phyloP scores from a whole-genome alignment of 2,329 filamentous ascomycete species.

The Pyrenochaeta sp. region DNA sequence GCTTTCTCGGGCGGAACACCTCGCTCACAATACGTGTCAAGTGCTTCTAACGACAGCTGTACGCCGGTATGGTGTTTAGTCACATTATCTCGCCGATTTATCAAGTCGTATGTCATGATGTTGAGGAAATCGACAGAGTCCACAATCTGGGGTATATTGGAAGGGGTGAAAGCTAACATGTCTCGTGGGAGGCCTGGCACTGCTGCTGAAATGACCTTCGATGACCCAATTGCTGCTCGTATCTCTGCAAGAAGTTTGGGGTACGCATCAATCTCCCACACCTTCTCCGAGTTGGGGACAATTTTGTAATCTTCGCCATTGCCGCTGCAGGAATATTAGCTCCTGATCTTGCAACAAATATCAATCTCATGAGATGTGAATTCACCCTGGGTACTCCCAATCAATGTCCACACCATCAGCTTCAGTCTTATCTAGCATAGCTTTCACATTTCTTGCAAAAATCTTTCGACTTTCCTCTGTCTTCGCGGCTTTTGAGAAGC shows the following conservation, averaged over 20 bases:
- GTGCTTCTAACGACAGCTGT: conserved; percentile 60
- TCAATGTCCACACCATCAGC: conserved; percentile 74
- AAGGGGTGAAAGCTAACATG: conserved; percentile 71
- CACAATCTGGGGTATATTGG: conserved; percentile 66
- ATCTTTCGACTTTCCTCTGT: conserved; percentile 56
- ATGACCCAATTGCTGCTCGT: conserved; percentile 63
- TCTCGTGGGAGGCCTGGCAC: conserved; percentile 70
- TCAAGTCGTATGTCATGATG: conserved; percentile 76
- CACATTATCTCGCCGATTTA: conserved; percentile 71
- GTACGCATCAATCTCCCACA: conserved; percentile 68
- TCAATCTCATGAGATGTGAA: no score
- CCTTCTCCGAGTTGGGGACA: conserved; percentile 66
- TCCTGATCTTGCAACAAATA: background rate
- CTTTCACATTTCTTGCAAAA: conserved; percentile 71
- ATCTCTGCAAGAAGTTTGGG: conserved; percentile 70
- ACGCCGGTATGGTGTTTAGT: conserved; percentile 73
- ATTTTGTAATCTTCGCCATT: conserved; percentile 74
- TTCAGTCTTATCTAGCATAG: conserved; percentile 65
- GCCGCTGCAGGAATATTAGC: conserved; percentile 52
- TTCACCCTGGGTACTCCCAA: conserved; percentile 66
- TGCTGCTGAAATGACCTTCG: conserved; percentile 71
- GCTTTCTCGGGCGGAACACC: conserved; percentile 64
- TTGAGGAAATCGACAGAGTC: conserved; percentile 72
- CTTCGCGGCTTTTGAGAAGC: conserved; percentile 67
- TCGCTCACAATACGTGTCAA: conserved; percentile 66